Evolutionary conservation across 305 asterid species (phyloP), one percentile per base, ranked within the genome.

Genomic region (Petunia hybrid): DNA sequence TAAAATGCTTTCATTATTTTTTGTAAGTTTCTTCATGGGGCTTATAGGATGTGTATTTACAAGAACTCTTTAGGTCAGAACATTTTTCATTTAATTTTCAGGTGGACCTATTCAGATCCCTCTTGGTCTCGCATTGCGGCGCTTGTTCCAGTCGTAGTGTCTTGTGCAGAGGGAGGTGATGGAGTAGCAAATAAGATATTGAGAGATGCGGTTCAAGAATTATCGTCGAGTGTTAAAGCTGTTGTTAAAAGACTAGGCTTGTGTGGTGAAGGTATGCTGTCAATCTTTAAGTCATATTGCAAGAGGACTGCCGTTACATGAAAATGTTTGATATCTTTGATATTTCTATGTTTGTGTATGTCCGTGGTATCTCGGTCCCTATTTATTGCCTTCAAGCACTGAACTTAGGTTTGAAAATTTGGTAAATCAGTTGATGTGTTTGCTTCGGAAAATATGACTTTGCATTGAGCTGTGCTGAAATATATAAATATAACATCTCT

Each of bases 81-180:
- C 36, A 80, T 66, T 45, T 74, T 77, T 67, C 68, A 70, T 80
- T 85, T 83, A 45, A 77, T 69, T 77, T 85, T 79, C 85, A 93
- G 97, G 94, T 93, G 97, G 97, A 91, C 97, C 4, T 93, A 93
- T 80, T 89, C 89, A 53, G 97, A 93, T 86, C 93, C 97, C 56
- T 93, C 97, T 40, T 93, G 97, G 95, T 94, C 97, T 55, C 87
- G 95, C 67, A 89, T 91, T 81, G 97, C 97, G 60, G 89, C 89
- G 59, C 97, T 93, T 64, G 89, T 91, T 81, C 95, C 97, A 3
- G 78, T 83, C 16, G 95, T 93, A 66, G 95, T 93, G 66, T 87
- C 94, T 8, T 91, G 97, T 77, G 97, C 95, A 39, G 97, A 91
- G 77, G 88, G 85, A 16, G 97, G 97, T 14, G 97, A 93, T 84